A percentile compares a stretch with the other conserved stretches of the same genome.
These are phyloP conservation scores for Podospora conica DNA, from an alignment of 495 filamentous ascomycete species.

Conservation along the genomic window DNA sequence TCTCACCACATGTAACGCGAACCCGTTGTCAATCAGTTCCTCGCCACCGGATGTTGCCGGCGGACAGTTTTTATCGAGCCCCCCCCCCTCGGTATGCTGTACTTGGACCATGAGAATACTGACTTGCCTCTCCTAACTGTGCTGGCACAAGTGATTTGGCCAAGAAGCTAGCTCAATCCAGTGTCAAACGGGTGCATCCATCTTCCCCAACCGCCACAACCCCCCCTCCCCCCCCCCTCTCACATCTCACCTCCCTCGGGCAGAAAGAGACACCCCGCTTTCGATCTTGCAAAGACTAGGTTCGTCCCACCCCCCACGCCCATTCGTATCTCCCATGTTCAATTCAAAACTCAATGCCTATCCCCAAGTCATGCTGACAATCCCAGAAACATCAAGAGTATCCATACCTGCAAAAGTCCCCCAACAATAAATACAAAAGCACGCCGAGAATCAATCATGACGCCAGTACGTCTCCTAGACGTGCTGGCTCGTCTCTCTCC, in stretches of 20 bases:
- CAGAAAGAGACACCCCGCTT: not conserved
- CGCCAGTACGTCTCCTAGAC: slow-evolving; percentile 16
- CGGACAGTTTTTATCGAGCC: no score
- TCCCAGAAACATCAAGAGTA: not conserved
- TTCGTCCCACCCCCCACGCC: no score
- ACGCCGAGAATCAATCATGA: not conserved
- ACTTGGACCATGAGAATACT: not conserved
- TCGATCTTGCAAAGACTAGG: not conserved
- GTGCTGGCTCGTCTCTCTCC: slow-evolving; percentile 12
- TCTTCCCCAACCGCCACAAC: no score
- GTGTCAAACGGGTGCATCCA: no score
- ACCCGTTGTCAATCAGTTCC: not conserved
- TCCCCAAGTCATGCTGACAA: not conserved
- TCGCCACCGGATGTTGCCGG: no score
- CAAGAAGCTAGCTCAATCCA: not conserved
- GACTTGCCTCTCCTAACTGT: not conserved
- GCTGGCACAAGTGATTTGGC: not conserved
- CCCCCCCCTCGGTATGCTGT: no score
- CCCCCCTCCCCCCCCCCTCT: no score
- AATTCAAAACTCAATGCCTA: not conserved
- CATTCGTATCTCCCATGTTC: no score
- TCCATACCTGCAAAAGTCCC: not conserved
- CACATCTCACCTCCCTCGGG: no score
- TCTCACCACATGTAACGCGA: not conserved
- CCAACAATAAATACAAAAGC: no score